These are phyloP conservation scores for Aspergillus olivimuriae DNA, from an alignment of 495 filamentous ascomycete genomes.

Conservation along the genomic window DNA sequence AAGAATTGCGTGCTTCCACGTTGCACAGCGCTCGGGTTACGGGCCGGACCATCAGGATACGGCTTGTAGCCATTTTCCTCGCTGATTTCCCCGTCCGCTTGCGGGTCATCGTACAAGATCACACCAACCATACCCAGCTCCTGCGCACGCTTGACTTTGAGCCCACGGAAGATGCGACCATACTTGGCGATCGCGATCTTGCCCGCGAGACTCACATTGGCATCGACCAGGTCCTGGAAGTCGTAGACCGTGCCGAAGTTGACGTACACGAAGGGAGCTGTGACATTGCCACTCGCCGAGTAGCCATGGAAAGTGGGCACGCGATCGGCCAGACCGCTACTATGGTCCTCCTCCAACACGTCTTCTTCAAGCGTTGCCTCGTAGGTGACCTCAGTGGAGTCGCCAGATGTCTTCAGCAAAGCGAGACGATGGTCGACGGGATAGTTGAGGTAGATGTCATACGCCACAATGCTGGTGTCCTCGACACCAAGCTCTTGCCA, in stretches of 20 bases:
- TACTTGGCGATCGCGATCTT: conserved; percentile 89
- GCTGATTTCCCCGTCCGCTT: conserved; percentile 76
- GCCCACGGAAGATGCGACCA: conserved; percentile 76
- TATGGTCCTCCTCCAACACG: conserved; percentile 76
- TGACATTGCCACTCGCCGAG: conserved; percentile 85
- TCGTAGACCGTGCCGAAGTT: conserved; percentile 86
- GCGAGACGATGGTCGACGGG: conserved; percentile 74
- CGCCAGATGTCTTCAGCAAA: conserved; percentile 53
- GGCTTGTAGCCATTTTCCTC: conserved; percentile 71
- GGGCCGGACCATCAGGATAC: conserved; percentile 83
- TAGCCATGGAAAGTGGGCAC: conserved; percentile 96
- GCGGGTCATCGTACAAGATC: conserved; percentile 82
- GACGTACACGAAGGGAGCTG: conserved; percentile 73
- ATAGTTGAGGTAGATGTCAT: conserved; percentile 91
- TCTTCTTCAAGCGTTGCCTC: conserved; percentile 83
- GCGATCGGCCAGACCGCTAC: conserved; percentile 61
- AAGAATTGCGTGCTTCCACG: conserved; percentile 85
- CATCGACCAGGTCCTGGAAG: conserved; percentile 73
- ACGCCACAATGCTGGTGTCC: conserved; percentile 63
- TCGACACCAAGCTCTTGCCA: conserved; percentile 81
- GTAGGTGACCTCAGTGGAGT: conserved; percentile 51
- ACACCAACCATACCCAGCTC: conserved; percentile 88
- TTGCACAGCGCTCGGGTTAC: conserved; percentile 85
- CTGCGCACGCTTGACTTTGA: conserved; percentile 90
- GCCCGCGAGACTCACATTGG: conserved; percentile 68